phyloP scores from a whole-genome alignment of 1,284 basidiomycete genomes.

The Melampsora larici-populina region DNA sequence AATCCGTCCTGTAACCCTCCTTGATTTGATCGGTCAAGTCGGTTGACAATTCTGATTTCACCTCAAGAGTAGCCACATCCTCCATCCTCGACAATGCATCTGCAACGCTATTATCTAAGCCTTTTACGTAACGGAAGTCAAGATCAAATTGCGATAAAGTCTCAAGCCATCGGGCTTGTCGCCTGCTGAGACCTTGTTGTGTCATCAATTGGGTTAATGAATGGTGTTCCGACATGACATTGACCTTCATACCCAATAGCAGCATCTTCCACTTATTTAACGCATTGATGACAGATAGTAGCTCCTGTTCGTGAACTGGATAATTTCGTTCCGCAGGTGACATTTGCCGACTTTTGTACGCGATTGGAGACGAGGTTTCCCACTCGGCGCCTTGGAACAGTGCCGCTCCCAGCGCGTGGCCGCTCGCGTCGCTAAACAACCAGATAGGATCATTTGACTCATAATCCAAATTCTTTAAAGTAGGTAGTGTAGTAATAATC shows the following conservation, averaged over 20 bases:
- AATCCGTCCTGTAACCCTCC: neutral
- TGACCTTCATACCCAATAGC: no score
- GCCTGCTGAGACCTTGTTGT: no score
- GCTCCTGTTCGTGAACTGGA: no score
- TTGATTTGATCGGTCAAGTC: neutral
- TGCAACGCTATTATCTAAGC: conserved; percentile 54
- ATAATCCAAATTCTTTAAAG: conserved; percentile 52
- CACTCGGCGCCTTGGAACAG: conserved; percentile 30
- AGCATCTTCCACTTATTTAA: no score
- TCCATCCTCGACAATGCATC: conserved; percentile 53
- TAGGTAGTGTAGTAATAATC: neutral
- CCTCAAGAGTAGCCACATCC: conserved; percentile 3
- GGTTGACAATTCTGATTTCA: neutral
- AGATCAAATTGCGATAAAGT: neutral
- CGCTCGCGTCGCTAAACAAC: conserved; percentile 40
- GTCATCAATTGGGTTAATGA: no score
- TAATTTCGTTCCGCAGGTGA: no score
- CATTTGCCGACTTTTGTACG: conserved; percentile 17
- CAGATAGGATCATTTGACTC: conserved; percentile 44
- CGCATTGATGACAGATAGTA: no score
- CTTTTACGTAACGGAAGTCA: conserved; percentile 53
- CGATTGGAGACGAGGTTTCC: conserved; percentile 22
- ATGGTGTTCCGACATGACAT: no score
- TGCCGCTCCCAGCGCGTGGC: conserved; percentile 28
- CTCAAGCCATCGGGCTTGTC: no score